A percentile compares a stretch with the other conserved stretches of the same genome.
Conservation (phyloP, 805 yeast species). For the Starmerella khaoyaiensis region DNA sequence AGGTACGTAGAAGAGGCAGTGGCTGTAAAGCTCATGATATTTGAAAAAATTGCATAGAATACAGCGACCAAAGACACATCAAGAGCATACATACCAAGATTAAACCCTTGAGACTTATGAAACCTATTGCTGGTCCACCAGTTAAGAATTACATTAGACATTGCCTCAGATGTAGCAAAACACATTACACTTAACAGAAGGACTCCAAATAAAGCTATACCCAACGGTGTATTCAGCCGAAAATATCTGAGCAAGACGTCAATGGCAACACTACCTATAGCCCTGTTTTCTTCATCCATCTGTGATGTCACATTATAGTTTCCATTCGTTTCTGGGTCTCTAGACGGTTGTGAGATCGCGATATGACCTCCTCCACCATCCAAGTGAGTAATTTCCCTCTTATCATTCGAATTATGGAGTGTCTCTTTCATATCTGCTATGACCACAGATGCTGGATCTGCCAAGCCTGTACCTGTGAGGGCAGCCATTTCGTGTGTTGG, state of each 20-base stretch:
- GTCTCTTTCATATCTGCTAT: not conserved
- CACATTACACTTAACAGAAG: slow-evolving; percentile 3
- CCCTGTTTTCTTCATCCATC: slow-evolving; percentile 12
- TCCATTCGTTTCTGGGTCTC: not conserved
- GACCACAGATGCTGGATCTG: not conserved
- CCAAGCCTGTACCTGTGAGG: not conserved
- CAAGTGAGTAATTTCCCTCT: not conserved
- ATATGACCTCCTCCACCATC: not conserved
- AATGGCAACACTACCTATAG: slow-evolving; percentile 8
- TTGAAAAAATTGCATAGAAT: slow-evolving; percentile 8
- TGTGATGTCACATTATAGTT: not conserved
- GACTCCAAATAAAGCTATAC: not conserved
- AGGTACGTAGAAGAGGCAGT: slow-evolving; percentile 37
- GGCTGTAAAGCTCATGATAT: slow-evolving; percentile 31
- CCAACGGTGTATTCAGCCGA: slow-evolving; percentile 6
- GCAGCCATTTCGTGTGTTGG: not conserved
- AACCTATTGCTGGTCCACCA: slow-evolving; percentile 61
- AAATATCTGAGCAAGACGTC: slow-evolving; percentile 12
- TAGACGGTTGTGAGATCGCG: not conserved
- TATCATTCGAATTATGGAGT: not conserved
- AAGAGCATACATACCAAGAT: slow-evolving; percentile 45
- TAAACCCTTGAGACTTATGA: slow-evolving; percentile 37
- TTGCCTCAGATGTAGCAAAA: slow-evolving; percentile 35
- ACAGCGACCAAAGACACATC: slow-evolving; percentile 8
- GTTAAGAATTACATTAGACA: slow-evolving; percentile 37